Conservation (phyloP, 495 filamentous ascomycete genomes). For the Cladorrhinum samala region DNA sequence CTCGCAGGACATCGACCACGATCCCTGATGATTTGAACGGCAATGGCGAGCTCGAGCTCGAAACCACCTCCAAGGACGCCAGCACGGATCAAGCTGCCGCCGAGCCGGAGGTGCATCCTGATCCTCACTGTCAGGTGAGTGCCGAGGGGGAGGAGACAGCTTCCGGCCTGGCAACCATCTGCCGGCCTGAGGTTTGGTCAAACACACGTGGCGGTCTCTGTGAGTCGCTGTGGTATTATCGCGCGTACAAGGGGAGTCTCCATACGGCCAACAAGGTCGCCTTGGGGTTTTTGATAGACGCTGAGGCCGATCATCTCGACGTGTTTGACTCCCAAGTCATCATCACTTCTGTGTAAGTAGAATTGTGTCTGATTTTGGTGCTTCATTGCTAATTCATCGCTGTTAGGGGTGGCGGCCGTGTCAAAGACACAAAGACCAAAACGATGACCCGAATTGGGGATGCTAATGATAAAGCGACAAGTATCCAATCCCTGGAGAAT, state of each 20-base stretch:
- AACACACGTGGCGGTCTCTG: conserved; percentile 56
- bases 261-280: conserved; percentile 45
- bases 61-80: too few relatives aligned
- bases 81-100: too few relatives aligned
- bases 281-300: conserved; percentile 58
- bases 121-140: too few relatives aligned
- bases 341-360: conserved; percentile 58
- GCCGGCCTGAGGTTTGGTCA: conserved; percentile 41
- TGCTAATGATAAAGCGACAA: conserved; percentile 31
- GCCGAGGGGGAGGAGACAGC: too few relatives aligned
- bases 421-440: conserved; percentile 31
- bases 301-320: conserved; percentile 47
- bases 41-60: too few relatives aligned
- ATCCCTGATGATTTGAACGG: too few relatives aligned
- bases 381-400: neutral
- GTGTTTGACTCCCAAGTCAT: conserved; percentile 59
- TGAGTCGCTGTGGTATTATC: conserved; percentile 63
- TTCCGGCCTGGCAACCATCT: too few relatives aligned
- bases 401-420: conserved; percentile 47
- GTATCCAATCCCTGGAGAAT: conserved; percentile 31
- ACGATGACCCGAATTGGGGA: conserved; percentile 35
- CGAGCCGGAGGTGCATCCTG: too few relatives aligned
- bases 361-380: neutral
- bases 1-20: too few relatives aligned
- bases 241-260: conserved; percentile 53